phyloP scores from a whole-genome alignment of 768 basidiomycete species.

The Clitopilus passeckerianus region DNA sequence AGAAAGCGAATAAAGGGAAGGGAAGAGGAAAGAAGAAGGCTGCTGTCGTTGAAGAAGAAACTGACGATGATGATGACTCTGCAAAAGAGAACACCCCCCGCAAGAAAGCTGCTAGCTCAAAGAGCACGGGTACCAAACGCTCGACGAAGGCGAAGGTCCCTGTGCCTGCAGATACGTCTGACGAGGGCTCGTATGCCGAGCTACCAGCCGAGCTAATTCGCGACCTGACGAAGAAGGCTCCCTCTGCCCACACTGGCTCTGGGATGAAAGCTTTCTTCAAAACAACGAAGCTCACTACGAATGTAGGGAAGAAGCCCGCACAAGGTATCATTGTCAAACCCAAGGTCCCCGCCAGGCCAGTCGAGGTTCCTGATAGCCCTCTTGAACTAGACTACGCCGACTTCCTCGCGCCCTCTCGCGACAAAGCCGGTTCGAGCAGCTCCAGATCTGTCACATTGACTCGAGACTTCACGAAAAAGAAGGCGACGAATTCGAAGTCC shows the following conservation, averaged over 20 bases:
- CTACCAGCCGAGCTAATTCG: neutral
- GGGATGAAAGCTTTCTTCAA: neutral
- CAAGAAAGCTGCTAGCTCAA: neutral
- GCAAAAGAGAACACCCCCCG: neutral
- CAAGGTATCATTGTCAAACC: neutral
- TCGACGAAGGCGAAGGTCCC: constrained; percentile 1
- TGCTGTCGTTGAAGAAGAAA: neutral
- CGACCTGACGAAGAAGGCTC: constrained; percentile 6
- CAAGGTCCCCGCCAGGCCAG: neutral
- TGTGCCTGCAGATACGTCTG: neutral
- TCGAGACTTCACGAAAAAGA: neutral
- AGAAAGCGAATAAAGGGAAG: constrained; percentile 41
- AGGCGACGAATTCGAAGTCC: neutral
- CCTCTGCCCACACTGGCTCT: neutral
- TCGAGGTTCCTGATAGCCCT: neutral
- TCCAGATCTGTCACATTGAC: neutral
- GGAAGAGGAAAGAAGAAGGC: constrained; percentile 12
- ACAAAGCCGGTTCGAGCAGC: neutral
- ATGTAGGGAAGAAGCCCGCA: neutral
- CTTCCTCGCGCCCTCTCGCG: neutral
- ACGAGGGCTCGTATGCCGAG: neutral
- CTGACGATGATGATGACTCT: neutral
- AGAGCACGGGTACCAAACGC: constrained; percentile 2
- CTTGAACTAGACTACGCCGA: neutral
- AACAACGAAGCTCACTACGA: neutral